Base-by-base conservation (phyloP, 192 early-diverging fungal species). In the Backusella liffmaniae region DNA sequence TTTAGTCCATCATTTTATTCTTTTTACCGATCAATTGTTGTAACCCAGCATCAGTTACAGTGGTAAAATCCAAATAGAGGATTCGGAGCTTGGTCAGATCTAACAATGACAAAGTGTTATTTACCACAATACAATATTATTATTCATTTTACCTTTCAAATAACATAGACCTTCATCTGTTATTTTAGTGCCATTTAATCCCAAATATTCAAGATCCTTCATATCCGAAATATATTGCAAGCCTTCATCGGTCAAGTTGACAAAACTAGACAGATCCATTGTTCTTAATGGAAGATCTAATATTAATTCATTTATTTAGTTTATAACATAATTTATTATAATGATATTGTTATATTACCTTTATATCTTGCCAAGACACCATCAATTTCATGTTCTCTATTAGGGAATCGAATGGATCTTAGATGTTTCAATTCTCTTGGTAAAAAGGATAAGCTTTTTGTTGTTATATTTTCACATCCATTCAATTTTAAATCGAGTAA, bases 101-200 rank as follows among this genome's bases (percentile, higher is more conserved):
- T 62, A 73, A 73, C 59, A 70, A 3, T 32, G 3, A 32, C 42
- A 13, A 44, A 44, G 42, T 44, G 15, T 49, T 49, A 49, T 49
- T 21, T 49, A 49, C 46, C 15, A 18, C 4, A 5, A n/a, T 10
- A 37, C 0, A 39, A 12, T 10, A 39, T 12, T 39, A 8, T 1
- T 26, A 29, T 51, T 8, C 0, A 35, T 34, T 15, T 39, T 73
- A 74, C 79, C 82, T 71, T 65, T 34, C 9, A 82, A 37, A 16
- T 72, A 74, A 7, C 66, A 56, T 3, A 89, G n/a, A 1, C 88
- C 86, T n/a, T 62, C 66, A 35, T 90, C 87, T 9, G 87, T 90
- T 9, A 90, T 46, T 23, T 80, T 82, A 18, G 88, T 88, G 3
- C 84, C 85, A 8, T 75, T 53, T 1, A 90, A 65, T 4, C 79